Percentiles rank a stretch among this genome's conserved stretches.
Evolutionary conservation across 164 flowering plant genomes (phyloP).

Genomic region (Liquidambar formosana): DNA sequence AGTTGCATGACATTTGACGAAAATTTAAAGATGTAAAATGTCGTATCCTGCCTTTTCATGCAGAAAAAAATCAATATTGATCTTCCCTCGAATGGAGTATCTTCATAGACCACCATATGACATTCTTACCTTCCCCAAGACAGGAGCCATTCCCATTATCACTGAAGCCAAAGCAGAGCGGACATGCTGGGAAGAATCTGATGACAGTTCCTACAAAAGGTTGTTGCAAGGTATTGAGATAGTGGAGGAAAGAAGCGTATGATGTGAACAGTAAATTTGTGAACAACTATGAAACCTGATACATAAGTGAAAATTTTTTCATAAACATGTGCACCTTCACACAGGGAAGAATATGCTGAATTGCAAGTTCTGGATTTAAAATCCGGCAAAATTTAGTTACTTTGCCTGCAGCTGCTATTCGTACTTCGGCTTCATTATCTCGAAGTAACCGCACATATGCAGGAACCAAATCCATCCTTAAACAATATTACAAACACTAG

Average conservation of each 20-base stretch:
- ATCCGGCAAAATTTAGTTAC: conserved; percentile 89
- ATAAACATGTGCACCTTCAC: conserved; percentile 63
- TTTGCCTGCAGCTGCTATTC: conserved; percentile 98
- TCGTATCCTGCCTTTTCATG: not conserved
- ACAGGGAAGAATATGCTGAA: conserved; percentile 93
- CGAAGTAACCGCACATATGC: conserved; percentile 94
- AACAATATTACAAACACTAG: not conserved
- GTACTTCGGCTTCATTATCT: conserved; percentile 98
- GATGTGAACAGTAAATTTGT: too few species aligned
- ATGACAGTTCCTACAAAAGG: conserved; percentile 68
- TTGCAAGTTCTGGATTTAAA: conserved; percentile 80
- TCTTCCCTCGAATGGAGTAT: not conserved
- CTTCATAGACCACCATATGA: not conserved
- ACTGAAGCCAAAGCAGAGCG: conserved; percentile 97
- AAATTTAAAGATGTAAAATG: too few species aligned
- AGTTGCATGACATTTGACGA: too few species aligned
- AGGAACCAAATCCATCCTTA: conserved; percentile 86
- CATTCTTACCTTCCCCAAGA: conserved; percentile 78
- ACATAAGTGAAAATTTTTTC: too few species aligned
- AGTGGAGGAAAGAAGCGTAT: not conserved
- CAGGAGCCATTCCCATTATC: conserved; percentile 98
- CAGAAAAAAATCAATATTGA: not conserved
- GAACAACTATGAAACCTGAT: too few species aligned
- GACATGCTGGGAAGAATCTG: conserved; percentile 96
- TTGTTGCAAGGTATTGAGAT: not conserved